Evolutionary conservation across 2,329 filamentous ascomycete species (phyloP), one percentile per base, ranked within the genome.

Genomic region (Xylaria sp.): DNA sequence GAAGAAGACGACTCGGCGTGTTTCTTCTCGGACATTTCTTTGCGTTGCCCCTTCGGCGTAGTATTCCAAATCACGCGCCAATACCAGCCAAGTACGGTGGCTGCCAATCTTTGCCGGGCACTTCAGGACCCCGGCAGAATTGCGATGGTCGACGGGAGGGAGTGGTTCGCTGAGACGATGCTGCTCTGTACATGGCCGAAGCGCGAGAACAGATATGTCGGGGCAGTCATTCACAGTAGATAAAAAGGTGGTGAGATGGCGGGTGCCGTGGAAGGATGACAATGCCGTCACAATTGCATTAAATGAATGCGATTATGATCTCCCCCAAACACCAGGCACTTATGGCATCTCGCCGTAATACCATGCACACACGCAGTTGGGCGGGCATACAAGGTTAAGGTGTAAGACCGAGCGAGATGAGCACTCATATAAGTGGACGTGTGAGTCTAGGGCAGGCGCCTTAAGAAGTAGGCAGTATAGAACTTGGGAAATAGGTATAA

Each of bases 1-100:
- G 64, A 62, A 52, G 71, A 71, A 54, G 77, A 75, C 69, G 77
- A 75, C 71, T 81, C 80, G 56, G 78, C 74, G 67, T 74, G 74
- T 71, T 80, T 82, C 68, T 78, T 79, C 65, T 82, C 79, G 64
- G 79, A 74, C 79, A 80, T 81, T 67, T 68, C 64, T 68, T 59
- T 46, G 58, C 52, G 51, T 63, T 47, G n/a, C n/a, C 35, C 62
- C 17, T 62, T 66, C 61, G 60, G 43, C 51, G 48, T 37, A 29
- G 57, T 58, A 47, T 63, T 58, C 35, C 44, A 46, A 46, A 54
- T 52, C 25, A 27, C 25, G 31, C 35, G 53, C 38, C 47, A 54
- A 47, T 44, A 38, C 15, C 13, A 19, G 53, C 31, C 55, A 41
- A 21, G 48, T 11, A 37, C 44, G 43, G 44, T 48, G 38, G 31